A percentile compares a stretch with the other conserved stretches of the same genome.
These are phyloP conservation scores for Ganoderma resinaceum DNA, from an alignment of 1,284 basidiomycete genomes.

Conservation along the genomic window DNA sequence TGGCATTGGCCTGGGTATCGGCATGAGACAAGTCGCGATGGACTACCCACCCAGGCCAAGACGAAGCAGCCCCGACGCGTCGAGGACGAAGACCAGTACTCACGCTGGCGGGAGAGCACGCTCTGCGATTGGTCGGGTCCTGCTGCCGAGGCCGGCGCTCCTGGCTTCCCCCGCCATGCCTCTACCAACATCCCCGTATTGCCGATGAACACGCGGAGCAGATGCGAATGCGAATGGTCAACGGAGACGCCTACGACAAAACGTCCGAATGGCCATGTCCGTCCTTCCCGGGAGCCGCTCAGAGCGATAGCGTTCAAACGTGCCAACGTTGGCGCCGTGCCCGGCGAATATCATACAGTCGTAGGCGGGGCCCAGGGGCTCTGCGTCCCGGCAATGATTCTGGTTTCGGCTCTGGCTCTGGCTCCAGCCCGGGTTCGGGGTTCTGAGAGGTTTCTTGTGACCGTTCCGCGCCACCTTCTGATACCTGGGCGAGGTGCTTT, in stretches of 20 bases:
- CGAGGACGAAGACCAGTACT: neutral
- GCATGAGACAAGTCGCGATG: neutral
- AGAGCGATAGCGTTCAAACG: neutral
- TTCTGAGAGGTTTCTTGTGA: neutral
- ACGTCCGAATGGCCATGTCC: neutral
- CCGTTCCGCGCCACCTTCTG: conserved; percentile 31
- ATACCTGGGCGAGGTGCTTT: conserved; percentile 17
- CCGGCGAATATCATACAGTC: neutral
- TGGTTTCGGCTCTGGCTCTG: neutral
- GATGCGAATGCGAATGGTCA: neutral
- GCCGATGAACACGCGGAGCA: neutral
- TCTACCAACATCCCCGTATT: neutral
- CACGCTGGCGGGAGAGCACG: conserved; percentile 1
- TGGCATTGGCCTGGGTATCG: neutral
- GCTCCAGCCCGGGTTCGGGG: conserved; percentile 1
- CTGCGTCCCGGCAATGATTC: neutral
- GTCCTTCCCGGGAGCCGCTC: conserved; percentile 2
- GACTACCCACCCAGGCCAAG: neutral
- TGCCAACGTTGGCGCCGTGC: neutral
- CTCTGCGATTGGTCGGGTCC: neutral
- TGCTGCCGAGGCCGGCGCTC: neutral
- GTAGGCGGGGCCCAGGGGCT: neutral
- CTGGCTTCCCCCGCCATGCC: neutral
- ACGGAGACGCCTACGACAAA: neutral
- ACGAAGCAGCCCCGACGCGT: neutral